A percentile compares a stretch with the other conserved stretches of the same genome.
phyloP scores from a whole-genome alignment of 805 yeast genomes.

The Sungouiella blattae region DNA sequence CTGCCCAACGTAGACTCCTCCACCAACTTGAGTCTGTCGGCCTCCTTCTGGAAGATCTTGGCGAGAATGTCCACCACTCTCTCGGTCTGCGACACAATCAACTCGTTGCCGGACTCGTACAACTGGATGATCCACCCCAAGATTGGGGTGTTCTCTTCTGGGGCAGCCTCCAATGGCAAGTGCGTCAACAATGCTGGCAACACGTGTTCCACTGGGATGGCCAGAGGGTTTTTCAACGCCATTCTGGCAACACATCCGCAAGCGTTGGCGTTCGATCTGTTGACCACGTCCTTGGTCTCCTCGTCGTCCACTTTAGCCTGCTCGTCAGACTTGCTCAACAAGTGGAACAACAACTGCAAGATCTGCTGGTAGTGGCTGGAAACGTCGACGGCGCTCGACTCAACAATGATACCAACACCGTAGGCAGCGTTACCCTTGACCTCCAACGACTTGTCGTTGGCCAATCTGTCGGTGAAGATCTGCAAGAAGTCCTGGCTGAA shows the following conservation, averaged over 20 bases:
- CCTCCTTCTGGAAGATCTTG: slow-evolving; percentile 68
- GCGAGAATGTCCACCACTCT: slow-evolving; percentile 66
- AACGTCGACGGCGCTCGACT: slow-evolving; percentile 53
- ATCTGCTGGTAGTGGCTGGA: slow-evolving; percentile 64
- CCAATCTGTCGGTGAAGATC: slow-evolving; percentile 63
- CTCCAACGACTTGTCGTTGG: slow-evolving; percentile 74
- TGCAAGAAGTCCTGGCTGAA: slow-evolving; percentile 67
- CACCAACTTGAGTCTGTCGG: slow-evolving; percentile 65
- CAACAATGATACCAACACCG: slow-evolving; percentile 81
- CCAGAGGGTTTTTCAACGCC: slow-evolving; percentile 65
- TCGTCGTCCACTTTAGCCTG: slow-evolving; percentile 55
- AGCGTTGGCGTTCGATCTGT: slow-evolving; percentile 88
- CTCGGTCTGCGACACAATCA: slow-evolving; percentile 54
- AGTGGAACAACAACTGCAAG: slow-evolving; percentile 72
- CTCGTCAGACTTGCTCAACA: slow-evolving; percentile 63
- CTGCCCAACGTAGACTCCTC: slow-evolving; percentile 79
- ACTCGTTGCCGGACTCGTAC: slow-evolving; percentile 58
- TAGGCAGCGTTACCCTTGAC: slow-evolving; percentile 95
- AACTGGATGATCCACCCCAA: slow-evolving; percentile 72
- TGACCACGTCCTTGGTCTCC: slow-evolving; percentile 72
- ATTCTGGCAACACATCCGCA: slow-evolving; percentile 96
- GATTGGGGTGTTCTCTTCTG: slow-evolving; percentile 90
- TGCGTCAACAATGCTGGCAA: slow-evolving; percentile 74
- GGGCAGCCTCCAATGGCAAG: slow-evolving; percentile 83
- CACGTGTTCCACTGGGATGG: slow-evolving; percentile 70